A percentile compares a stretch with the other conserved stretches of the same genome.
Evolutionary conservation across 192 early-diverging fungal genomes (phyloP).

Genomic region (Blastocladiella britannica): DNA sequence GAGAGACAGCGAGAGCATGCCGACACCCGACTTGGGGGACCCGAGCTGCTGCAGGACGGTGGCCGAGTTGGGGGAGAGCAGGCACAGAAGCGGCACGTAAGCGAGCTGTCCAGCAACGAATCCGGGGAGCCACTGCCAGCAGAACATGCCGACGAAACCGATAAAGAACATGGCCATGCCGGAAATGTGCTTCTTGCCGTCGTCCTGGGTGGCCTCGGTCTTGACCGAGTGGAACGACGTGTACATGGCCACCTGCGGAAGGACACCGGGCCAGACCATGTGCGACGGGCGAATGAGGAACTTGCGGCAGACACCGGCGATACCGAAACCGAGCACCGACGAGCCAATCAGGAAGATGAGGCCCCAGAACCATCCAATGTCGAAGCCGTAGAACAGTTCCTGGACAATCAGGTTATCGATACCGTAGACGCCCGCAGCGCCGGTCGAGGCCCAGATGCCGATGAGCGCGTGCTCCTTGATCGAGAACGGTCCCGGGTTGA

Average conservation of each 20-base stretch:
- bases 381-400: slow-evolving; percentile 6
- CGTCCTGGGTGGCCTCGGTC: slow-evolving; percentile 2
- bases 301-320: slow-evolving; percentile 48
- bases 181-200: slow-evolving; percentile 8
- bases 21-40: slow-evolving; percentile 13
- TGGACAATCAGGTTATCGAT: slow-evolving; percentile 16
- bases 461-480: slow-evolving; percentile 80
- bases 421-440: slow-evolving; percentile 44
- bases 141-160: slow-evolving; percentile 19
- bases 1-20: slow-evolving; percentile 15
- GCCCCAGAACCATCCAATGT: not conserved
- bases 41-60: slow-evolving; percentile 6
- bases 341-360: slow-evolving; percentile 45
- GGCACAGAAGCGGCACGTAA: slow-evolving; percentile 39
- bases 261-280: slow-evolving; percentile 72
- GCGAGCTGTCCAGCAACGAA: slow-evolving; percentile 45
- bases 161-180: slow-evolving; percentile 28
- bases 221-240: slow-evolving; percentile 51
- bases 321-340: slow-evolving; percentile 41
- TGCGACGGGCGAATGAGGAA: slow-evolving; percentile 63
- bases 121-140: slow-evolving; percentile 39
- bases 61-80: slow-evolving; percentile 13
- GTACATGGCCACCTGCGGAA: slow-evolving; percentile 57
- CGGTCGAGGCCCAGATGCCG: slow-evolving; percentile 49
- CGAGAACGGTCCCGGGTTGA: slow-evolving; percentile 72